A percentile compares a stretch with the other conserved stretches of the same genome.
Conservation (phyloP, 2,329 filamentous ascomycete species). For the Chaetomiaceae sp. region DNA sequence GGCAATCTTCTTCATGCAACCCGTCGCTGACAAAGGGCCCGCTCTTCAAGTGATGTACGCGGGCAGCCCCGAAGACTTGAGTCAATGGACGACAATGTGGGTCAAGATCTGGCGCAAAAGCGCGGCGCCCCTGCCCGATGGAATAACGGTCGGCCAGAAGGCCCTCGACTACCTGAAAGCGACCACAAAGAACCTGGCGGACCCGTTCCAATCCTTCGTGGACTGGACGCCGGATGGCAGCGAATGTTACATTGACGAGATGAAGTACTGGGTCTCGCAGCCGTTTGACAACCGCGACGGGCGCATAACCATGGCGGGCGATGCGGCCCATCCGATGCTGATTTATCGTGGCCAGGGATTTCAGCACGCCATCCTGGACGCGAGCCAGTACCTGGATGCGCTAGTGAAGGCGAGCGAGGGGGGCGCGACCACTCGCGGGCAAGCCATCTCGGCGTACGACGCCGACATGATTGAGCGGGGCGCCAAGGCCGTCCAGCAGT, state of each 20-base stretch:
- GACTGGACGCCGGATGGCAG: constrained; percentile 35
- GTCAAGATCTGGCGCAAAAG: constrained; percentile 32
- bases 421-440: constrained; percentile 15
- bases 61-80: constrained; percentile 25
- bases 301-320: constrained; percentile 37
- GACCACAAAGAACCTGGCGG: constrained; percentile 28
- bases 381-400: constrained; percentile 35
- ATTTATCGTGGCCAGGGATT: constrained; percentile 43
- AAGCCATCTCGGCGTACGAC: constrained; percentile 30
- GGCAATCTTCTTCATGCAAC: no score
- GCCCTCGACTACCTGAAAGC: constrained; percentile 33
- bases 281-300: constrained; percentile 32
- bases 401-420: constrained; percentile 27
- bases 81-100: constrained; percentile 35
- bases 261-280: constrained; percentile 36
- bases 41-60: constrained; percentile 24
- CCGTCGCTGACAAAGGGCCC: background rate
- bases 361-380: constrained; percentile 41
- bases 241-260: constrained; percentile 33
- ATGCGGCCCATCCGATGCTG: constrained; percentile 43
- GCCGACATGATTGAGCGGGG: constrained; percentile 34
- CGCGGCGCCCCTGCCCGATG: constrained; percentile 19
- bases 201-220: constrained; percentile 33
- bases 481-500: constrained; percentile 33
- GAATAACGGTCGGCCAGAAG: constrained; percentile 32